A percentile compares a stretch with the other conserved stretches of the same genome.
Evolutionary conservation across 2,329 filamentous ascomycete species (phyloP).

Genomic region (Cyphellophora attinorum): DNA sequence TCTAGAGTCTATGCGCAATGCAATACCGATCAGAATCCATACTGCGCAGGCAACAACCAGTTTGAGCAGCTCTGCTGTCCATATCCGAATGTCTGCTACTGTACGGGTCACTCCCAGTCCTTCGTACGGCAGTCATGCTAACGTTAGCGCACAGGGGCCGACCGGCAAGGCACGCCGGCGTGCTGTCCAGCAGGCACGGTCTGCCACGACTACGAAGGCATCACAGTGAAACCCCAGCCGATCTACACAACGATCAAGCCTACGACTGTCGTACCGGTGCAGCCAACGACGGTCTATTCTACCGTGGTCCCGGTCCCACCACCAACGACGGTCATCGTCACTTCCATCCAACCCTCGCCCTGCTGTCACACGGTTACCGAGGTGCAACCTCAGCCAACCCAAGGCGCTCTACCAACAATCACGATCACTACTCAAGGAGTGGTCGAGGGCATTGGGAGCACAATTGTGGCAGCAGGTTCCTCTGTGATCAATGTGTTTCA

Average conservation of each 20-base stretch:
- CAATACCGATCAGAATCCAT: constrained; percentile 18
- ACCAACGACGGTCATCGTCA: background rate
- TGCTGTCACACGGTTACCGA: background rate
- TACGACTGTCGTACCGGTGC: background rate
- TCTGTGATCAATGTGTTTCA: background rate
- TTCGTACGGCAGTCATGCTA: too few relatives aligned
- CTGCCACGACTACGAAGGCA: constrained; percentile 11
- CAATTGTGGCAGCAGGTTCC: background rate
- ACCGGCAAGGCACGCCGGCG: constrained; percentile 17
- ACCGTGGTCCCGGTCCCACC: background rate
- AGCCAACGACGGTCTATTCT: too few relatives aligned
- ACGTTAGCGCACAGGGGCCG: too few relatives aligned
- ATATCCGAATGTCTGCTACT: constrained; percentile 20
- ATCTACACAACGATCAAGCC: background rate
- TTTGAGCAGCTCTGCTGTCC: constrained; percentile 18
- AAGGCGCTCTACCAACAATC: background rate
- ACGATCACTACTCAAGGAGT: background rate
- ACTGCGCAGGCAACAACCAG: constrained; percentile 14
- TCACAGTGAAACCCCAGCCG: background rate
- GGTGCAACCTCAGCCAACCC: background rate
- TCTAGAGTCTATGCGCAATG: background rate
- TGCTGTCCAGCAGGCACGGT: constrained; percentile 21
- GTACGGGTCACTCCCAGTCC: too few relatives aligned
- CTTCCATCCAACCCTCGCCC: background rate
- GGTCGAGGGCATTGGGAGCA: background rate